Conservation (phyloP, 495 filamentous ascomycete species). For the Xylona heveae region DNA sequence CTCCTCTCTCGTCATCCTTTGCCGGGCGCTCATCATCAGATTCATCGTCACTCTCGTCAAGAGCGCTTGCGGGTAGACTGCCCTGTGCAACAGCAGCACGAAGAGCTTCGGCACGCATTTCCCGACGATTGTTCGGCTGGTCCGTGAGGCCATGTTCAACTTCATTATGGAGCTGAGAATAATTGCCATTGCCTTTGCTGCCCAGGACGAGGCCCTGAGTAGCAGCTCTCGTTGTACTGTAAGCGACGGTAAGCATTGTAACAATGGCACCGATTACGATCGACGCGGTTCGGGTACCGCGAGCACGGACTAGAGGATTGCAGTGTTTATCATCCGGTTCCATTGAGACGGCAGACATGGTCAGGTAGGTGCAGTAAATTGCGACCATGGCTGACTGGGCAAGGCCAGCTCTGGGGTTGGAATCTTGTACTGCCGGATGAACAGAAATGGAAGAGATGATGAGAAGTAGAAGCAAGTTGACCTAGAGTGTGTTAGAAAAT, state of each 20-base stretch:
- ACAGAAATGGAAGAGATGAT: conserved; percentile 67
- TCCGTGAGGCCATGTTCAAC: conserved; percentile 67
- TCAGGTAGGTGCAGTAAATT: conserved; percentile 94
- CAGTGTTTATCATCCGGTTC: conserved; percentile 88
- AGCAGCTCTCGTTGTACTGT: conserved; percentile 90
- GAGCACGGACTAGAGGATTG: conserved; percentile 79
- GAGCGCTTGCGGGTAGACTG: conserved; percentile 71
- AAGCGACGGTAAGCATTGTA: conserved; percentile 92
- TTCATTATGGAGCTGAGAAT: conserved; percentile 43
- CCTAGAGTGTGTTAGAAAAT: conserved; percentile 18
- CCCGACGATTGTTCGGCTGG: conserved; percentile 57
- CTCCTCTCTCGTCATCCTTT: conserved; percentile 72
- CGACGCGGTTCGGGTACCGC: conserved; percentile 73
- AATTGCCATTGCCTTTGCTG: conserved; percentile 35
- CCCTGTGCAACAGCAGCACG: conserved; percentile 83
- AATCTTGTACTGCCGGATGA: conserved; percentile 76
- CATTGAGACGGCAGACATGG: conserved; percentile 96
- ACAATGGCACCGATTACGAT: conserved; percentile 82
- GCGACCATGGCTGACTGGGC: conserved; percentile 96
- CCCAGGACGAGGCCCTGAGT: conserved; percentile 68
- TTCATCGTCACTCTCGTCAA: conserved; percentile 48
- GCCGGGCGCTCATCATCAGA: conserved; percentile 32
- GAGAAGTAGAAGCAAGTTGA: conserved; percentile 75
- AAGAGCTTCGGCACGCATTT: conserved; percentile 83
- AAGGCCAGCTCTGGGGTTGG: conserved; percentile 79